Evolutionary conservation across 2,329 filamentous ascomycete species (phyloP), one percentile per base, ranked within the genome.

Genomic region (Sclerotinia borealis): DNA sequence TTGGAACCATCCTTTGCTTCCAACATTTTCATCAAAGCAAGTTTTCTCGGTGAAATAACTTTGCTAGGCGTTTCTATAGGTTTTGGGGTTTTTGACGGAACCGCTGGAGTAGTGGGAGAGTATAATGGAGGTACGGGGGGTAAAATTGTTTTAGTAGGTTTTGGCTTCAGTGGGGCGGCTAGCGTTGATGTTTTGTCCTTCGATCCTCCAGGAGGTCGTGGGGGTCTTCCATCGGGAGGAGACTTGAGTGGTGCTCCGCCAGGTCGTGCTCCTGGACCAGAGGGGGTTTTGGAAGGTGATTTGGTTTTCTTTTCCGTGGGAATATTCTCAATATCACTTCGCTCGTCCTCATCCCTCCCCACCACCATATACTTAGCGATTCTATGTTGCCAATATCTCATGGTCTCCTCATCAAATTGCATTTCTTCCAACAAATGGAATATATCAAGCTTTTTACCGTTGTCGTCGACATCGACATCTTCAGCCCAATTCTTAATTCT

Each of bases 401-500:
- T 36, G 11, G 11, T 27, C 31, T 6, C 8, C 7, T 49, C 19
- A 50, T 43, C 19, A 27, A 63, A 19, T 6, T n/a, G 13, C 61
- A 63, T 59, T 17, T 19, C 22, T 4, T 25, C 29, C 41, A 63
- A 10, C n/a, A 63, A 39, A 10, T 36, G 47, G 11, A 47, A 47
- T 10, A 63, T 13, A 49, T 49, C 48, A 22, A 37, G 9, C 11
- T 17, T n/a, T 39, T 54, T 54, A 5, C 29, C 19, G n/a, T n/a
- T 36, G 17, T 45, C 39, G 2, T 19, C 2, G 13, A 25, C 34
- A n/a, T 19, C 13, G 19, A 0, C 4, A 19, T 37, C 25, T 7
- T 17, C 37, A 48, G 59, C 29, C 66, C 63, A 69, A 15, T 43
- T 56, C 29, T 64, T 59, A 1, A 68, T 54, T 34, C 52, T 59